Conservation (phyloP, 345 rosid genomes). For the Salix dunnii region DNA sequence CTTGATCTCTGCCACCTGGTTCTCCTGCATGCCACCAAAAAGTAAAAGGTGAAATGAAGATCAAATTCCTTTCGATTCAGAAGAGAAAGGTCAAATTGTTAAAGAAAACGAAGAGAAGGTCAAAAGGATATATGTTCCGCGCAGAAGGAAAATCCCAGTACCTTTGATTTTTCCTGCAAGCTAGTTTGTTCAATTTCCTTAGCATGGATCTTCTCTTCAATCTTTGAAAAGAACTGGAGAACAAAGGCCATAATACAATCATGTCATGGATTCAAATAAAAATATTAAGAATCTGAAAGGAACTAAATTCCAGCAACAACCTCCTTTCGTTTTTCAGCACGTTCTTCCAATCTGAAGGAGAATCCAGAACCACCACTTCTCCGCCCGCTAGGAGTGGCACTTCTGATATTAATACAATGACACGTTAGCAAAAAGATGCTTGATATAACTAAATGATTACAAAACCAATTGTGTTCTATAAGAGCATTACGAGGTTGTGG, state of each 20-base stretch:
- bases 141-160: not conserved
- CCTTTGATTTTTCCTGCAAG: conserved; percentile 32
- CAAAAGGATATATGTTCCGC: conserved; percentile 6
- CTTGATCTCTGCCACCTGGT: conserved; percentile 35
- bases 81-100: not conserved
- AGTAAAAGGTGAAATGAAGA: not conserved
- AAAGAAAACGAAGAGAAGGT: not conserved
- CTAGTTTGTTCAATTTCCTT: conserved; percentile 28
- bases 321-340: conserved; percentile 34
- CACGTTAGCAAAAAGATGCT: not conserved
- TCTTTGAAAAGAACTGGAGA: conserved; percentile 29
- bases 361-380: conserved; percentile 43
- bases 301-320: conserved; percentile 18
- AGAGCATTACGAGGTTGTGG: conserved; percentile 70
- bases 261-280: not conserved
- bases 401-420: conserved; percentile 33
- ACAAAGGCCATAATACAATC: not conserved
- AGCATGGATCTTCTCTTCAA: conserved; percentile 35
- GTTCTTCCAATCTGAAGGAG: conserved; percentile 34
- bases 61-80: not conserved
- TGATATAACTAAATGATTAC: not conserved
- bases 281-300: not conserved
- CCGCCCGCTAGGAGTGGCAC: conserved; percentile 52
- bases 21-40: conserved; percentile 21
- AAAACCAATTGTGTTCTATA: conserved; percentile 2